A percentile compares a stretch with the other conserved stretches of the same genome.
Conservation (phyloP, 352 stramenopile species). For the Pythium rishiriense region DNA sequence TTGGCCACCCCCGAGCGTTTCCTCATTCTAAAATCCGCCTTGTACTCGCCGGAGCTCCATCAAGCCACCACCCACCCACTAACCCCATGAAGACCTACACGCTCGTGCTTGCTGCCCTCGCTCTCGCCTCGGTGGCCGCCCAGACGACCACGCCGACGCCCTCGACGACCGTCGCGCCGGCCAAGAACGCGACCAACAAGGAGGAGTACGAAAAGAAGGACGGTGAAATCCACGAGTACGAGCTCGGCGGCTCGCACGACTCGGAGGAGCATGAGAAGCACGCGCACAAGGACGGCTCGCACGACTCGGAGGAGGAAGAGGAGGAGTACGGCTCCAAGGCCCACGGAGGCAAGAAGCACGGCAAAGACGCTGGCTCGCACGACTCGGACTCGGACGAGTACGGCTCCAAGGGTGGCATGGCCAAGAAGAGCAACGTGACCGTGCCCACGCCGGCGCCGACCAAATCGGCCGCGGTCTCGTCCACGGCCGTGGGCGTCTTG, state of each 20-base stretch:
- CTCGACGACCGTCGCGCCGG: conserved; percentile 4
- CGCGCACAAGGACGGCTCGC: not conserved
- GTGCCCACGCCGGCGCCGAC: conserved; percentile 5
- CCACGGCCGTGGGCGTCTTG: conserved; percentile 14
- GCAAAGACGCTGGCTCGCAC: conserved; percentile 17
- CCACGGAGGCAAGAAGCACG: not conserved
- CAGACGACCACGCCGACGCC: conserved; percentile 4
- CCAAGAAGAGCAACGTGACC: conserved; percentile 11
- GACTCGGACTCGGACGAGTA: conserved; percentile 20
- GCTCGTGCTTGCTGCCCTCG: conserved; percentile 15
- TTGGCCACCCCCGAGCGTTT: not conserved
- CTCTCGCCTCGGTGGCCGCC: conserved; percentile 18
- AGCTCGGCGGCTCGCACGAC: conserved; percentile 1
- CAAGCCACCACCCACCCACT: not conserved
- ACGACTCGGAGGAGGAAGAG: not conserved
- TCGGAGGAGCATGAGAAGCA: conserved; percentile 1
- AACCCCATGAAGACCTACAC: conserved; percentile 28
- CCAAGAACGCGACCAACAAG: conserved; percentile 6
- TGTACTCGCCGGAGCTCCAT: not conserved
- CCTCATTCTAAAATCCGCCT: conserved; percentile 19
- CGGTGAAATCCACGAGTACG: conserved; percentile 12
- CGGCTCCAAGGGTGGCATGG: conserved; percentile 17
- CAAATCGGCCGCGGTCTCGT: conserved; percentile 15
- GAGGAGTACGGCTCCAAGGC: conserved; percentile 15
- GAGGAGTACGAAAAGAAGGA: not conserved